phyloP scores from a whole-genome alignment of 2,329 filamentous ascomycete genomes.

The Thelonectria discophora region DNA sequence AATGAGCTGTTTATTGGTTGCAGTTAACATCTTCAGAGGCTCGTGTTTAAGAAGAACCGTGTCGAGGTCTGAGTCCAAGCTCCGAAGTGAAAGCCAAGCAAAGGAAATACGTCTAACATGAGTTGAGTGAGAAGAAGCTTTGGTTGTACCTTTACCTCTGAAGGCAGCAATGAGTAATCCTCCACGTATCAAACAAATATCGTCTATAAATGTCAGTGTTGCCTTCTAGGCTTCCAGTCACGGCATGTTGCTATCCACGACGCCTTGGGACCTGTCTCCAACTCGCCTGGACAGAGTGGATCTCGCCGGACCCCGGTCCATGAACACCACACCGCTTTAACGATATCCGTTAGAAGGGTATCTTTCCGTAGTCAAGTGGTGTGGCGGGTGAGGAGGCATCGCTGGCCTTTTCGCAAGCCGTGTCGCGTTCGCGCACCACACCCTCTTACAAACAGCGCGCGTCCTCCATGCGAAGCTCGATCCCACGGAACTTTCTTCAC shows the following conservation, averaged over 20 bases:
- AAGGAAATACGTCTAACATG: background rate
- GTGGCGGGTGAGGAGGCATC: slow-evolving; percentile 16
- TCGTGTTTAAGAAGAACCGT: slow-evolving; percentile 27
- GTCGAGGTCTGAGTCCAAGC: slow-evolving; percentile 20
- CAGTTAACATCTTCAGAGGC: slow-evolving; percentile 21
- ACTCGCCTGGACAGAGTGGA: slow-evolving; percentile 22
- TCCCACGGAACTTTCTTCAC: background rate
- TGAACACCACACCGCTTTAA: slow-evolving; percentile 7
- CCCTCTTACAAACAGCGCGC: slow-evolving; percentile 1
- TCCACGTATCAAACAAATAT: background rate
- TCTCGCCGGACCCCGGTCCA: slow-evolving; percentile 20
- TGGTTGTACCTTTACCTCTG: too few species aligned
- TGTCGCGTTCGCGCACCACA: slow-evolving; percentile 25
- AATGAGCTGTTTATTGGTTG: slow-evolving; percentile 30
- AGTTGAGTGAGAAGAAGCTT: too few species aligned
- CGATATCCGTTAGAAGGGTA: slow-evolving; percentile 17
- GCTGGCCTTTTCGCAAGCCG: slow-evolving; percentile 20
- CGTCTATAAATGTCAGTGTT: slow-evolving; percentile 16
- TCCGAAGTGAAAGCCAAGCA: slow-evolving; percentile 10
- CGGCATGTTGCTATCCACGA: slow-evolving; percentile 5
- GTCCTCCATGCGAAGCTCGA: slow-evolving; percentile 1
- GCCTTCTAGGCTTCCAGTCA: slow-evolving; percentile 16
- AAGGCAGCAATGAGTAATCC: too few species aligned
- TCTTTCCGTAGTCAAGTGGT: slow-evolving; percentile 5
- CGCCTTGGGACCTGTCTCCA: slow-evolving; percentile 20